A percentile compares a stretch with the other conserved stretches of the same genome.
phyloP scores from a whole-genome alignment of 257 asterid species.

The Solanum pennellii region DNA sequence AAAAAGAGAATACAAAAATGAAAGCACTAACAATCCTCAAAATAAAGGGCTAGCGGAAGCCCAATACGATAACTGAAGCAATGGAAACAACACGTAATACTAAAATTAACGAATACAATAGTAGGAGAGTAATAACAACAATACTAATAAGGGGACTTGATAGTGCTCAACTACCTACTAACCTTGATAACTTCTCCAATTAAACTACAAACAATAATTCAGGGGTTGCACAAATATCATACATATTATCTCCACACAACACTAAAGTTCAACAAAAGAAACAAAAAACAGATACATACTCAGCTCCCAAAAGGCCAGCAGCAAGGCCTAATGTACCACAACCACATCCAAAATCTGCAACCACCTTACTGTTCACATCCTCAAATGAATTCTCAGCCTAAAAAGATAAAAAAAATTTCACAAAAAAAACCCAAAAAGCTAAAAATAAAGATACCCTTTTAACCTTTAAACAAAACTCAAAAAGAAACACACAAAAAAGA shows the following conservation, averaged over 20 bases:
- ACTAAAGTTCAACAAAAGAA: not conserved
- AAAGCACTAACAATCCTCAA: not conserved
- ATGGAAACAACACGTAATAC: not conserved
- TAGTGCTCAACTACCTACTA: not conserved
- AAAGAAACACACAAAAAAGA: not conserved
- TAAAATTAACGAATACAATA: not conserved
- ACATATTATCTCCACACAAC: not conserved
- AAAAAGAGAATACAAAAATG: not conserved
- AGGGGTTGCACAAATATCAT: not conserved
- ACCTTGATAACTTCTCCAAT: not conserved
- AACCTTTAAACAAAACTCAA: not conserved
- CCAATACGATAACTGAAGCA: not conserved
- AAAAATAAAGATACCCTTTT: not conserved
- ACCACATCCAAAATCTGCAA: conserved; percentile 98
- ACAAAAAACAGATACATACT: conserved; percentile 27
- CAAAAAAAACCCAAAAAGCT: not conserved
- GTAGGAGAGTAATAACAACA: not conserved
- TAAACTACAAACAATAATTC: not conserved
- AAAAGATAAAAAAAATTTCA: not conserved
- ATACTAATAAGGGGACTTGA: not conserved
- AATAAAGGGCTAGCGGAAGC: not conserved
- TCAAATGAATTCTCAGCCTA: conserved; percentile 89
- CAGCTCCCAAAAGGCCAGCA: conserved; percentile 85
- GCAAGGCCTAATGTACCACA: conserved; percentile 93
- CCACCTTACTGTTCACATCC: conserved; percentile 75